Base-by-base conservation (phyloP, 1,139 yeast genomes). In the Yamadazyma aaseri region DNA sequence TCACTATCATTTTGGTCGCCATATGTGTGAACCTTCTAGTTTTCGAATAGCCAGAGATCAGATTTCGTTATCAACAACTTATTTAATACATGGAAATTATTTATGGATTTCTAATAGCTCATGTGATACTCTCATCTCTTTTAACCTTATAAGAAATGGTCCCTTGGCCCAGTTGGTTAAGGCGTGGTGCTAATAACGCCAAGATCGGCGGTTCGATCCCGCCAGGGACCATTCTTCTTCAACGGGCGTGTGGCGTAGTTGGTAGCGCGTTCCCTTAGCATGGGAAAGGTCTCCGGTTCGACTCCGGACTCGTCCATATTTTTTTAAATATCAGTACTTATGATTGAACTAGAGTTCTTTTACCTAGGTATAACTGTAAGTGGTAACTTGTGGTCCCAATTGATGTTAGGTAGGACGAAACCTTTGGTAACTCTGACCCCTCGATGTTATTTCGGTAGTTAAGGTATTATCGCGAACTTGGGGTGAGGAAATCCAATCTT, bases 241-340 rank as follows among this genome's bases (percentile, higher is more conserved):
- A 24, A 24, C 17, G 87, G 87, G 87, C 86, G 86, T 80, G 86
- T 81, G 86, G 87, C 87, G 86, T 76, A 81, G 87, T 80, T 79
- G 87, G 87, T 80, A 81, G 86, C 86, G 87, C 86, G 86, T 77
- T 77, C 83, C 79, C 86, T 79, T 81, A 77, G 87, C 87, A 80
- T 79, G 86, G 78, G 84, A 78, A 77, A 81, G 87, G 86, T 81
- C 87, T 76, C 80, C 79, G 86, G 87, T 81, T 81, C 87, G 84
- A 81, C 73, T 81, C 86, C 86, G 80, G 81, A 78, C 86, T 81
- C 86, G 86, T 81, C 86, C 86, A 80, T 49, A 51, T 31, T 47
- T 61, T 59, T 56, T 45, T 7, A 5, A 18, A 18, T 10, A 18
- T 18, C 21, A 18, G 10, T 7, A 7, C 10, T 18, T 18, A 7